Evolutionary conservation across 208 protist species (phyloP).

Genomic region (Leishmania gerbilli): DNA sequence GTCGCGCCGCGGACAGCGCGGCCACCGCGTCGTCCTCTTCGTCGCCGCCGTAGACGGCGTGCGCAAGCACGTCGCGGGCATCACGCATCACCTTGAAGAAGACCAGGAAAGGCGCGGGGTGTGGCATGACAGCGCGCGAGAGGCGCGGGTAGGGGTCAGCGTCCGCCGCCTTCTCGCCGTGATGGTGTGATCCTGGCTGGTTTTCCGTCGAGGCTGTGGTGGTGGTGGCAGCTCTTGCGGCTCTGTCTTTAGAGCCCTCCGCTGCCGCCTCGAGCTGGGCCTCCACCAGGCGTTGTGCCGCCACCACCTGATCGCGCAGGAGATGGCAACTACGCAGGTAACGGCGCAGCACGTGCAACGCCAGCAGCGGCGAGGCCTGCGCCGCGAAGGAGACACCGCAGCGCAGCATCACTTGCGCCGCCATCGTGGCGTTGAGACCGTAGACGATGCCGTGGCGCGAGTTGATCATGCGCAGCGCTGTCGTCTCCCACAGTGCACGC

Average conservation of each 20-base stretch:
- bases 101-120: conserved; percentile 72
- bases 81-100: conserved; percentile 82
- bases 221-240: background rate
- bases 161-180: conserved; percentile 2
- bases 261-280: conserved; percentile 20
- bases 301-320: conserved; percentile 38
- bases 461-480: conserved; percentile 30
- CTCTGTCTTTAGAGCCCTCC: background rate
- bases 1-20: background rate
- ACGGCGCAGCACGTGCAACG: conserved; percentile 66
- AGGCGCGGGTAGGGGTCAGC: conserved; percentile 15
- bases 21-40: background rate
- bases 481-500: conserved; percentile 25
- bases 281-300: conserved; percentile 24
- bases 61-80: conserved; percentile 57
- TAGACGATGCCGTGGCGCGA: conserved; percentile 44
- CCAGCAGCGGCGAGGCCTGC: conserved; percentile 71
- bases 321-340: conserved; percentile 66
- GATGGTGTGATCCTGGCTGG: background rate
- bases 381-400: conserved; percentile 60
- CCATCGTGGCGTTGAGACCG: conserved; percentile 52
- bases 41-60: conserved; percentile 15
- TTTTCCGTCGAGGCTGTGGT: background rate
- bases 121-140: conserved; percentile 30
- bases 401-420: conserved; percentile 73